Evolutionary conservation across 2,329 filamentous ascomycete genomes (phyloP), one percentile per base, ranked within the genome.

Genomic region (Cladosporium sp.): DNA sequence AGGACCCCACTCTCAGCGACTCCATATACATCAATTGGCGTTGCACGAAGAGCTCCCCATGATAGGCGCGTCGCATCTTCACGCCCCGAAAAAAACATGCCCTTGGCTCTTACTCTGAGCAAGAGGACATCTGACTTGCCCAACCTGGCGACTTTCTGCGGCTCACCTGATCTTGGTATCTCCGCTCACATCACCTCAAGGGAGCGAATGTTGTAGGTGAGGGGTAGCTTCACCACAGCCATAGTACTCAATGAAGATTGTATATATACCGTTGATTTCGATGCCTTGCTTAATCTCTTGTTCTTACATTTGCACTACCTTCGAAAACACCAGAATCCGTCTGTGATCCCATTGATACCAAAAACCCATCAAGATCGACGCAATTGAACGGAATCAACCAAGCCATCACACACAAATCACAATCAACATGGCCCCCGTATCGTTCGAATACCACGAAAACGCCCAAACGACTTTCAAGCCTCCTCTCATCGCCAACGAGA

Each of bases 401-500:
- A 17, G 9, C 5, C 6, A 2, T 32, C 28, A 9, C 8, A 32
- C 28, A 32, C 28, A 32, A 28, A 28, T 45, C 13, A 4, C 42
- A 37, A 54, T 10, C 47, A 48, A 48, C n/a, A 55, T 55, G 52
- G 40, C 39, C 6, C 20, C 52, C 19, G 20, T 69, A 53, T 66
- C 70, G 36, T 78, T 83, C 69, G 76, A 74, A 52, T 79, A 87
- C 73, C 82, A 78, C 69, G 66, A 78, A 51, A 77, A 84, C 66
- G 83, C 83, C 0, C 83, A 87, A 68, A 75, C 24, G 76, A 73
- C 37, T 12, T 87, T 82, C 73, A 83, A 86, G 65, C 84, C 84
- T 3, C 85, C 84, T 5, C 78, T 86, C 48, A 84, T 89, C 60
- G 83, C 84, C 35, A 85, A 86, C 64, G 82, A 87, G 61, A 89